Evolutionary conservation across 2,329 filamentous ascomycete genomes (phyloP), one percentile per base, ranked within the genome.

Genomic region (Aspergillus floridensis): DNA sequence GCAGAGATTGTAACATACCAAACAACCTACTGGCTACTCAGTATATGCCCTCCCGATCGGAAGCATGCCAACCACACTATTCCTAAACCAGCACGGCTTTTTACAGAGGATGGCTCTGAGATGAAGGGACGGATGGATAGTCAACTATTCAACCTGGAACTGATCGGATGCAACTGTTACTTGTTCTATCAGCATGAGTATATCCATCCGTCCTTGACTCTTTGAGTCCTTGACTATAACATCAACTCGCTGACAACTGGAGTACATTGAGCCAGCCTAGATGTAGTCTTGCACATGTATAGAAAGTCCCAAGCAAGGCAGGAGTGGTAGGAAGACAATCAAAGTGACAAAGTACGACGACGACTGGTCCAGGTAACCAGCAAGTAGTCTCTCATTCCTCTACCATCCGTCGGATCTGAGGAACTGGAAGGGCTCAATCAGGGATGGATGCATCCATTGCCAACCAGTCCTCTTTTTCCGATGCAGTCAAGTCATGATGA

Each of bases 401-500:
- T n/a, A 7, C 26, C 29, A 19, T 24, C 38, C 38, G 38, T 44
- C 38, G 16, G 38, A 44, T 44, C 14, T 44, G 26, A 29, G 26
- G 26, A 8, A 29, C 38, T 41, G 38, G 38, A 41, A 35, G 14
- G 11, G 4, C 11, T 41, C 38, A 41, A 41, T 16, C 38, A 41
- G 38, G 50, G 51, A 53, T 53, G 51, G 51, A 35, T 53, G 35
- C 32, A 53, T 16, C 49, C 32, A 53, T 16, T 22, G 16, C 49
- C 31, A 53, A 24, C 51, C 51, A 53, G 51, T 35, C 49, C 46
- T 32, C 49, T 57, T 60, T 44, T 41, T 48, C 59, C 56, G 47
- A 58, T 16, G 32, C 11, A 16, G 32, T 12, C 11, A 35, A 58
- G 55, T 64, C 58, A 65, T 64, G 49, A 64, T 64, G 63, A 65